A percentile compares a stretch with the other conserved stretches of the same genome.
These are phyloP conservation scores for Eutrema japonicum DNA, from an alignment of 345 rosid genomes.

Conservation along the genomic window DNA sequence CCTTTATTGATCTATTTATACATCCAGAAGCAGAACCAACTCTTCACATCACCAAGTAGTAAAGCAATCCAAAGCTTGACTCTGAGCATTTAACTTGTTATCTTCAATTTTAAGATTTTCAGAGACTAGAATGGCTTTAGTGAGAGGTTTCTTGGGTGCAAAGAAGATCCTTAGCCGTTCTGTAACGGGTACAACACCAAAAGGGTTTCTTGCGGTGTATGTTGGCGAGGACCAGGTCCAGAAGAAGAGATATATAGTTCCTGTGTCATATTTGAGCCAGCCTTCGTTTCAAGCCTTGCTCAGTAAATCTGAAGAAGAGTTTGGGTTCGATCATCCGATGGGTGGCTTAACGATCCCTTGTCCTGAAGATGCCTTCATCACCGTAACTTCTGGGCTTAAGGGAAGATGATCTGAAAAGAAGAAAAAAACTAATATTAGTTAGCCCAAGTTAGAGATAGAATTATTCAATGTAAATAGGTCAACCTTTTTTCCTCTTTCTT, in stretches of 20 bases:
- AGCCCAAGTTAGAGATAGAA: conserved; percentile 17
- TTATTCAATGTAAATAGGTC: conserved; percentile 7
- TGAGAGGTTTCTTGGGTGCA: too few relatives aligned
- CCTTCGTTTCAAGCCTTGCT: conserved; percentile 54
- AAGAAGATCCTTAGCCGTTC: too few relatives aligned
- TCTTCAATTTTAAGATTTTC: background rate
- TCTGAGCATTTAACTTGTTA: background rate
- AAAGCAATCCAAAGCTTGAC: conserved; percentile 2
- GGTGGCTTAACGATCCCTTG: conserved; percentile 61
- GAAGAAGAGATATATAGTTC: conserved; percentile 53
- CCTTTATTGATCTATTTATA: conserved; percentile 24
- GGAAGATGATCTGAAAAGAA: conserved; percentile 7
- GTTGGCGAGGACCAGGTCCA: conserved; percentile 49
- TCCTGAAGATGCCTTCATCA: conserved; percentile 48
- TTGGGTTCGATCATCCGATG: conserved; percentile 54
- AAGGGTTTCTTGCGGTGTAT: conserved; percentile 47
- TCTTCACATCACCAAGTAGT: conserved; percentile 31
- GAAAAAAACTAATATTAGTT: background rate
- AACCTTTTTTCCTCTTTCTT: conserved; percentile 1
- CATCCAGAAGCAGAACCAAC: background rate
- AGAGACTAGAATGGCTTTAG: conserved; percentile 31
- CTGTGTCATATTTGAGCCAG: conserved; percentile 48
- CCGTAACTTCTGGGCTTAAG: conserved; percentile 42
- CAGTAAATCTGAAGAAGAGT: conserved; percentile 54
- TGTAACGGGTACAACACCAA: conserved; percentile 25